Evolutionary conservation across 495 filamentous ascomycete species (phyloP), one percentile per base, ranked within the genome.

Genomic region (Lasiosphaeris hirsuta): DNA sequence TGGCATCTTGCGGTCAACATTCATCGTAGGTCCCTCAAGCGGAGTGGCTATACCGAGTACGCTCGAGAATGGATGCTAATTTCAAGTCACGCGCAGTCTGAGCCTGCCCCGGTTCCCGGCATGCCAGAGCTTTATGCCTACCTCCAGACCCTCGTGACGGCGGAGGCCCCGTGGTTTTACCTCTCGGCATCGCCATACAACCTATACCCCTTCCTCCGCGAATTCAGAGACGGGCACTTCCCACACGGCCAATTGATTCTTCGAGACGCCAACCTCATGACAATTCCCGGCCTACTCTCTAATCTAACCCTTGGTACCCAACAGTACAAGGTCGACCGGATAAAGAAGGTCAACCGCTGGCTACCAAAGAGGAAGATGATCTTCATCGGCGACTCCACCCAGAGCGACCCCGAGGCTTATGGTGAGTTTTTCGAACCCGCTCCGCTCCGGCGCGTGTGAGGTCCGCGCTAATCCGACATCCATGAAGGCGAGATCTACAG

Each of bases 141-240:
- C 52, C 77, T 94, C 30, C 74, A 84, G 47, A 68, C 72, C 10
- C 61, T 80, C 51, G 61, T 78, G 18, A 78, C 88, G 4, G 56
- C 78, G 4, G 68, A 73, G 2, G 86, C 93, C 9, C 80, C 89
- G 1, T 96, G 87, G 82, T 96, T 94, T 72, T 97, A 97, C 72
- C 83, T 97, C 48, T 95, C 90, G 4, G 93, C 93, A 1, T 96
- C 90, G 2, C 93, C 93, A 0, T 96, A 97, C 76, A 96, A 96
- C 60, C 82, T 97, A 3, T 96, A 96, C 69, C 85, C 88, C 2
- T 95, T 96, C 74, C 82, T 97, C n/a, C 83, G 78, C 57, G 63
- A 75, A 0, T 90, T 97, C 77, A 73, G 90, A 0, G 72, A 86
- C 52, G 62, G 75, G 13, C 69, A 90, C 69, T 97, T 87, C 68